Evolutionary conservation across 768 basidiomycete genomes (phyloP).

Genomic region (Auricularia heimuer): DNA sequence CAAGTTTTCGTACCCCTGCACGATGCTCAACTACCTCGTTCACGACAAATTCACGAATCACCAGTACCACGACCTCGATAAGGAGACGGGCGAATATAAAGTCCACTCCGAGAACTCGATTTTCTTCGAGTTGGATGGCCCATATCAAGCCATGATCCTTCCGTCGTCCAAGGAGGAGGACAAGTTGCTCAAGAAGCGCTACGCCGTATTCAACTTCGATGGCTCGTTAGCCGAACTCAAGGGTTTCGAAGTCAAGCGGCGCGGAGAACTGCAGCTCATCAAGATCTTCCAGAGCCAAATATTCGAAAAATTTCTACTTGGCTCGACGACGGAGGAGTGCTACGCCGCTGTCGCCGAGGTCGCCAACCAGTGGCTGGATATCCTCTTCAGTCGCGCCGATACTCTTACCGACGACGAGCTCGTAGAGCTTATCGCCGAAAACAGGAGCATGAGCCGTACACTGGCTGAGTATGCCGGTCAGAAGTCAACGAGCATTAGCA

Average conservation of each 20-base stretch:
- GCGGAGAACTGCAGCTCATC: conserved; percentile 95
- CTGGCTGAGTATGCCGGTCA: conserved; percentile 92
- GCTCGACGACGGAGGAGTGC: conserved; percentile 88
- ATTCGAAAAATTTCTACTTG: conserved; percentile 94
- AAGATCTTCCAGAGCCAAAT: conserved; percentile 99
- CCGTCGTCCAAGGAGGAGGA: conserved; percentile 99
- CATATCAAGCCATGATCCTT: conserved; percentile 97
- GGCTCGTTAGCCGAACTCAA: conserved; percentile 96
- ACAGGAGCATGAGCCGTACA: conserved; percentile 95
- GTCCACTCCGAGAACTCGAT: conserved; percentile 96
- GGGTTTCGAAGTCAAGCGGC: conserved; percentile 96
- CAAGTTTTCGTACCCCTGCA: conserved; percentile 91
- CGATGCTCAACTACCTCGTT: conserved; percentile 98
- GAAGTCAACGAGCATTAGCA: conserved; percentile 97
- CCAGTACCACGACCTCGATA: conserved; percentile 90
- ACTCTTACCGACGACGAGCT: conserved; percentile 83
- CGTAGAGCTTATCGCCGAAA: conserved; percentile 96
- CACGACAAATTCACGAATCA: conserved; percentile 93
- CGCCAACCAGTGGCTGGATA: conserved; percentile 95
- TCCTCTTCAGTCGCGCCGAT: conserved; percentile 81
- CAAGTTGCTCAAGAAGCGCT: conserved; percentile 95
- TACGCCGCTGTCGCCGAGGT: conserved; percentile 89
- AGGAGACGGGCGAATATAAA: conserved; percentile 72
- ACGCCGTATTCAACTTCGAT: conserved; percentile 97
- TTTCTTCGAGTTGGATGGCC: conserved; percentile 98